Evolutionary conservation across 139 green algal species (phyloP).

Genomic region (Volvox africanus): DNA sequence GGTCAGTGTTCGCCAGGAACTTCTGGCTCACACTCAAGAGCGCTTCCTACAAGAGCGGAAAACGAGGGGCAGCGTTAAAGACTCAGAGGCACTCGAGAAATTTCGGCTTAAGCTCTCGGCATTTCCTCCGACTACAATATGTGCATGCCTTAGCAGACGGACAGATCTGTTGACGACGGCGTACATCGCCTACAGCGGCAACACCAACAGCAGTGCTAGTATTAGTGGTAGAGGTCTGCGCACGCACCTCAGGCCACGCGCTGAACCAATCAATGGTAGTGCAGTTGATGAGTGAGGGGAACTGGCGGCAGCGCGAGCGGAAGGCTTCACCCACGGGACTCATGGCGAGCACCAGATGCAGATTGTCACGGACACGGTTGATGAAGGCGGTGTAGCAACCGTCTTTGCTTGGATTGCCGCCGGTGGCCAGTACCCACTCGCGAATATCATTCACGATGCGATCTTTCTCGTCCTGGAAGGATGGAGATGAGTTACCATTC

Average conservation of each 20-base stretch:
- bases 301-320: conserved; percentile 78
- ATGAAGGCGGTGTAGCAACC: conserved; percentile 82
- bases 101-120: too few relatives aligned
- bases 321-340: conserved; percentile 85
- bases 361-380: conserved; percentile 82
- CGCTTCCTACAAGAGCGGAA: conserved; percentile 51
- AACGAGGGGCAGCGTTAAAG: neutral
- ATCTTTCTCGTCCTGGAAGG: conserved; percentile 82
- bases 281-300: conserved; percentile 89
- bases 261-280: conserved; percentile 89
- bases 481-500: too few relatives aligned
- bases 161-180: too few relatives aligned
- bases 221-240: too few relatives aligned
- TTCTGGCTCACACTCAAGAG: conserved; percentile 74
- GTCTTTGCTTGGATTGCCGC: conserved; percentile 66
- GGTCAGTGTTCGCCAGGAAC: conserved; percentile 78
- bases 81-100: too few relatives aligned
- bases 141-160: too few relatives aligned
- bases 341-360: conserved; percentile 89
- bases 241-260: conserved; percentile 69
- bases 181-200: too few relatives aligned
- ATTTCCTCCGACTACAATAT: too few relatives aligned
- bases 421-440: conserved; percentile 68
- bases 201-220: too few relatives aligned
- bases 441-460: conserved; percentile 78